A percentile compares a stretch with the other conserved stretches of the same genome.
These are phyloP conservation scores for Penicillium simplicissimum DNA, from an alignment of 495 filamentous ascomycete species.

Conservation along the genomic window DNA sequence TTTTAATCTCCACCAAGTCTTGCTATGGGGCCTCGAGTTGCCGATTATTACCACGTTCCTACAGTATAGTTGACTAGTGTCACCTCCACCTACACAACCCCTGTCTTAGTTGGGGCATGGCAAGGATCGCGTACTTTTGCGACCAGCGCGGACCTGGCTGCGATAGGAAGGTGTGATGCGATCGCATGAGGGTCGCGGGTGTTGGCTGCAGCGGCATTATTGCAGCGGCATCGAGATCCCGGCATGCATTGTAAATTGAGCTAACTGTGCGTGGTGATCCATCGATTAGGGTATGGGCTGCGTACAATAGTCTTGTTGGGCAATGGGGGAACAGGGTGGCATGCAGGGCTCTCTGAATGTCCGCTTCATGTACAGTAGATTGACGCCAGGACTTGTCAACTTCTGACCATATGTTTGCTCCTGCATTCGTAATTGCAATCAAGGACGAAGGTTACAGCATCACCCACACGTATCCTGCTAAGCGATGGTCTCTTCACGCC, in stretches of 20 bases:
- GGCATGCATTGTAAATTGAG: background rate
- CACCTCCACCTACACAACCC: background rate
- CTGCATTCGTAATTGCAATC: background rate
- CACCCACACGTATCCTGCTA: background rate
- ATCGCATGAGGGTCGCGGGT: background rate
- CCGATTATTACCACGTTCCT: background rate
- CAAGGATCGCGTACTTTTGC: background rate
- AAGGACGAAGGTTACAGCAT: background rate
- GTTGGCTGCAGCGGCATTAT: no score
- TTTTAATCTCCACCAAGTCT: background rate
- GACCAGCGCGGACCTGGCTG: background rate
- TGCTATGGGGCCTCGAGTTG: background rate
- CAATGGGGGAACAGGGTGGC: background rate
- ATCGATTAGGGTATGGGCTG: conserved; percentile 3
- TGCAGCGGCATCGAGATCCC: conserved; percentile 3
- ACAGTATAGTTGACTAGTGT: background rate
- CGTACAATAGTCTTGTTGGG: conserved; percentile 4
- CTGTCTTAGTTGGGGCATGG: background rate
- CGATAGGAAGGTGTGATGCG: background rate
- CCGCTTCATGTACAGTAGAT: background rate
- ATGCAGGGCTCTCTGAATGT: background rate
- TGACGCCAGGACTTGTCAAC: background rate
- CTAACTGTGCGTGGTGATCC: conserved; percentile 2
- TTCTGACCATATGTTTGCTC: background rate
- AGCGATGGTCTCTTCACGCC: no score